Evolutionary conservation across 495 filamentous ascomycete species (phyloP).

Genomic region (Bathelium albidoporum): DNA sequence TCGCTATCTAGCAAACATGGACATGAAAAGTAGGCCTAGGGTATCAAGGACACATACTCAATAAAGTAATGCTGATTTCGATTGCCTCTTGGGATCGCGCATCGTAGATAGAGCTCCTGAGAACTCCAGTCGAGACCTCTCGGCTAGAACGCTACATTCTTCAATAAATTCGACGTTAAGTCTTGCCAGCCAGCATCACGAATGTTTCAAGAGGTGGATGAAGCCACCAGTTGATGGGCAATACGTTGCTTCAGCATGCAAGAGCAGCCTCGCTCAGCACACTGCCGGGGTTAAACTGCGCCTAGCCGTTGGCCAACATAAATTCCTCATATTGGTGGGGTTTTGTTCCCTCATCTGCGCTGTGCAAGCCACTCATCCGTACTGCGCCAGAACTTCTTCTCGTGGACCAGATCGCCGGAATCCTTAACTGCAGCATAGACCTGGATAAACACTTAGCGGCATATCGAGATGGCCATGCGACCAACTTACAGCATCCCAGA

Average conservation of each 20-base stretch:
- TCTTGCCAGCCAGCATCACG: too few species aligned
- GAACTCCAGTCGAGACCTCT: not conserved
- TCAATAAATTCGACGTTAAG: too few species aligned
- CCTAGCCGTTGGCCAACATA: too few species aligned
- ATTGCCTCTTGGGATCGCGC: not conserved
- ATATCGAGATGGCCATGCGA: not conserved
- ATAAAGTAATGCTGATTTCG: not conserved
- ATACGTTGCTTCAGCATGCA: too few species aligned
- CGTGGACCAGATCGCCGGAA: not conserved
- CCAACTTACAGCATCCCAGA: slow-evolving; percentile 66
- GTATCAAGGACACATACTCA: not conserved
- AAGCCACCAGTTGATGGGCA: too few species aligned
- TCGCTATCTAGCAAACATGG: not conserved
- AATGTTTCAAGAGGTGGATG: too few species aligned
- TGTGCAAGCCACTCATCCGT: not conserved
- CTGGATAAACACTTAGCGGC: not conserved
- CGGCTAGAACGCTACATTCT: not conserved
- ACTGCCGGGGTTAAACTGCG: too few species aligned
- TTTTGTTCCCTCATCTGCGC: not conserved
- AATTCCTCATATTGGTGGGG: too few species aligned
- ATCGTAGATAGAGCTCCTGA: not conserved
- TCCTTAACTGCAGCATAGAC: slow-evolving; percentile 1
- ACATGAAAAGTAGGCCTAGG: not conserved
- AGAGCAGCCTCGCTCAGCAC: too few species aligned
- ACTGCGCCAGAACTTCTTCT: not conserved